A percentile compares a stretch with the other conserved stretches of the same genome.
phyloP scores from a whole-genome alignment of 2,329 filamentous ascomycete species.

The Macroventuria anomochaeta region DNA sequence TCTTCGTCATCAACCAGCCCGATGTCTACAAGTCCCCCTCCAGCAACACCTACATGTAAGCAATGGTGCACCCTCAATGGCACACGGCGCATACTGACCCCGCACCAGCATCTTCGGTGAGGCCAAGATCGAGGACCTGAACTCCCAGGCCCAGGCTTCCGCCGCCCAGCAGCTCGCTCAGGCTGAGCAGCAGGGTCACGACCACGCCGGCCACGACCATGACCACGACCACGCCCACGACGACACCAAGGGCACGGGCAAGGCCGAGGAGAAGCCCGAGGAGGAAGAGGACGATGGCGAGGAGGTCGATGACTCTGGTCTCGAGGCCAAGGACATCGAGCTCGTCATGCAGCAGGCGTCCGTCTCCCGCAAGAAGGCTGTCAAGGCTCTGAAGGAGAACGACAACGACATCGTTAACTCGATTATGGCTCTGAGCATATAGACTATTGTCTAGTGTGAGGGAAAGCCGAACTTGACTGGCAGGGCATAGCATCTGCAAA shows the following conservation, averaged over 20 bases:
- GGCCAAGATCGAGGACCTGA: constrained; percentile 99
- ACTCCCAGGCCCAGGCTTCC: constrained; percentile 95
- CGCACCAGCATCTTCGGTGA: constrained; percentile 90
- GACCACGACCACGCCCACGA: constrained; percentile 68
- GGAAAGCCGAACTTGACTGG: constrained; percentile 22
- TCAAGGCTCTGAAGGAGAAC: constrained; percentile 98
- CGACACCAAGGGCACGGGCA: constrained; percentile 64
- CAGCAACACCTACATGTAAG: constrained; percentile 99
- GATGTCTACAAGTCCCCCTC: constrained; percentile 99
- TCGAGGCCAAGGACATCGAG: constrained; percentile 99
- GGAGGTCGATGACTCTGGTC: constrained; percentile 90
- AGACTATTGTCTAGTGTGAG: constrained; percentile 27
- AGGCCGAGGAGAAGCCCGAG: constrained; percentile 64
- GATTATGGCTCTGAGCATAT: constrained; percentile 88
- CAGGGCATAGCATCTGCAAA: constrained; percentile 22
- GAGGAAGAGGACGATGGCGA: constrained; percentile 91
- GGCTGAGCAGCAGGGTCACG: constrained; percentile 69
- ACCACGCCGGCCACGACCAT: constrained; percentile 76
- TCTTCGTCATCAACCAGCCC: constrained; percentile 99
- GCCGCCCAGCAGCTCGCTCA: constrained; percentile 94
- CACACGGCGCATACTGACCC: constrained; percentile 28
- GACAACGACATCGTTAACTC: constrained; percentile 99
- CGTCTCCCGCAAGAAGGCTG: constrained; percentile 96
- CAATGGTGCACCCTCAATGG: constrained; percentile 25
- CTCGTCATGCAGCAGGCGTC: constrained; percentile 97